These are phyloP conservation scores for Globomyces sp. DNA, from an alignment of 371 early-diverging fungal genomes.

Conservation along the genomic window DNA sequence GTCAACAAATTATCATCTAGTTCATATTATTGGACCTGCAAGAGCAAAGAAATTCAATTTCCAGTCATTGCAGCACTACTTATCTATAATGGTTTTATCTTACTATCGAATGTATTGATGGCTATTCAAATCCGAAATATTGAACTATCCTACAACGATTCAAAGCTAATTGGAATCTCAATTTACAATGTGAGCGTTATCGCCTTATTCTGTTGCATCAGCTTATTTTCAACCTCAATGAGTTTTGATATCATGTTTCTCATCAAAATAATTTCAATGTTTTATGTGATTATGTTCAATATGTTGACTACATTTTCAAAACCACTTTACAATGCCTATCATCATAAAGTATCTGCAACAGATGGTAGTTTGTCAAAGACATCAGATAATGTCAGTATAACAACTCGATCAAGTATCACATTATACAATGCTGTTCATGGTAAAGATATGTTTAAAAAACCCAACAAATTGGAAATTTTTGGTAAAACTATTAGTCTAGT, in stretches of 20 bases:
- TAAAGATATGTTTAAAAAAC: too few relatives aligned
- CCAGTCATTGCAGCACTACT: not conserved
- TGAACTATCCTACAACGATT: constrained; percentile 11
- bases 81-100: not conserved
- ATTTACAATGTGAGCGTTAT: constrained; percentile 11
- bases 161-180: constrained; percentile 11
- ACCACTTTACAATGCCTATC: too few relatives aligned
- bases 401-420: too few relatives aligned
- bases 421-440: too few relatives aligned
- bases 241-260: not conserved
- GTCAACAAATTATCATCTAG: not conserved
- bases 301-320: constrained; percentile 2
- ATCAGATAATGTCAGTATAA: too few relatives aligned
- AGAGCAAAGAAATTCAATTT: not conserved
- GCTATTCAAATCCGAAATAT: constrained; percentile 8
- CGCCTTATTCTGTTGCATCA: not conserved
- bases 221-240: constrained; percentile 6
- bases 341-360: too few relatives aligned
- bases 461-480: too few relatives aligned
- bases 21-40: constrained; percentile 7
- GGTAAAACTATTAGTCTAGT: too few relatives aligned
- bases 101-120: constrained; percentile 4
- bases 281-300: constrained; percentile 9
- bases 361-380: too few relatives aligned
- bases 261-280: constrained; percentile 4